phyloP scores from a whole-genome alignment of 805 yeast genomes.

The Wickerhamomyces strasburgensis region DNA sequence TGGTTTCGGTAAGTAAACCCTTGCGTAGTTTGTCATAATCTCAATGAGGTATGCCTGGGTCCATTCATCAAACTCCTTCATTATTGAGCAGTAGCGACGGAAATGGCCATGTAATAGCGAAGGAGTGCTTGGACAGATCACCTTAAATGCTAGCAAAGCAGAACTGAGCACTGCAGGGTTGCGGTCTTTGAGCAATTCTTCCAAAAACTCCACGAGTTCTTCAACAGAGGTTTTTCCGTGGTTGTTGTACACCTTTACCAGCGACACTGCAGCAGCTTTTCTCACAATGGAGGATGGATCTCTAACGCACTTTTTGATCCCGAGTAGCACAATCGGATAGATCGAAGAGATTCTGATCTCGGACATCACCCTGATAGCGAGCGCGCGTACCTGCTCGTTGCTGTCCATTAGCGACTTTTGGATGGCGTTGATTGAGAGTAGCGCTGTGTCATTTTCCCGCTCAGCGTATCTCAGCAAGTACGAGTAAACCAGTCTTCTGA shows the following conservation, averaged over 20 bases:
- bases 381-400: slow-evolving; percentile 60
- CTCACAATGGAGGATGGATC: slow-evolving; percentile 81
- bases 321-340: slow-evolving; percentile 69
- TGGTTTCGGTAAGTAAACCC: slow-evolving; percentile 56
- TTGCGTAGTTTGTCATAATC: slow-evolving; percentile 59
- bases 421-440: slow-evolving; percentile 84
- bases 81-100: slow-evolving; percentile 47
- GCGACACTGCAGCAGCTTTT: slow-evolving; percentile 70
- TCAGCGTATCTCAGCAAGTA: slow-evolving; percentile 77
- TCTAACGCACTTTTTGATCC: slow-evolving; percentile 58
- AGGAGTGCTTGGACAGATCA: slow-evolving; percentile 51
- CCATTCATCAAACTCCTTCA: slow-evolving; percentile 65
- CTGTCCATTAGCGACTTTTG: slow-evolving; percentile 77
- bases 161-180: slow-evolving; percentile 65
- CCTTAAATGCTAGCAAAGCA: slow-evolving; percentile 53
- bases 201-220: slow-evolving; percentile 47
- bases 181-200: slow-evolving; percentile 56
- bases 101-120: slow-evolving; percentile 69
- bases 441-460: slow-evolving; percentile 81
- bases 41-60: slow-evolving; percentile 57
- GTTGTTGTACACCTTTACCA: slow-evolving; percentile 50
- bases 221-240: slow-evolving; percentile 38
- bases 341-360: slow-evolving; percentile 82
- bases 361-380: slow-evolving; percentile 73
- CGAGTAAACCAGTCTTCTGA: slow-evolving; percentile 71